Evolutionary conservation across 2,329 filamentous ascomycete species (phyloP).

Genomic region (Davidsoniella virescens): DNA sequence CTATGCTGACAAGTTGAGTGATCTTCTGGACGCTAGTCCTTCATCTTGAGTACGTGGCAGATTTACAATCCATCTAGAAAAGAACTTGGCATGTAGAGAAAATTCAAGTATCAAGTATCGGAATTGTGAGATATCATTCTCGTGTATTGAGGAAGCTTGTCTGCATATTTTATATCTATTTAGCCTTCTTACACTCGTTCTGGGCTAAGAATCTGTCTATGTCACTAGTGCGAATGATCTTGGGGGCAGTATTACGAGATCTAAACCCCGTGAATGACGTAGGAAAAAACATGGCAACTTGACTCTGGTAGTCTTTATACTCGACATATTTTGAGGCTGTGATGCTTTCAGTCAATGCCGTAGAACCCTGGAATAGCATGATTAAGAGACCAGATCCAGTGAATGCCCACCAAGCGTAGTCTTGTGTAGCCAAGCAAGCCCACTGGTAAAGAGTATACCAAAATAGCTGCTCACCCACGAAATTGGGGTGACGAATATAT

Average conservation of each 20-base stretch:
- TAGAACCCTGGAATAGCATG: constrained; percentile 76
- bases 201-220: constrained; percentile 23
- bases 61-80: neutral
- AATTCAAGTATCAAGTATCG: constrained; percentile 10
- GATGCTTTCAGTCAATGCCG: constrained; percentile 71
- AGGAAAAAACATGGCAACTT: constrained; percentile 74
- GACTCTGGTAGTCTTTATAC: constrained; percentile 67
- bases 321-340: constrained; percentile 73
- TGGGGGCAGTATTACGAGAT: constrained; percentile 20
- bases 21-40: constrained; percentile 33
- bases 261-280: constrained; percentile 29
- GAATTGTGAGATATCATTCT: neutral
- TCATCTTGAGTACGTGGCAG: neutral
- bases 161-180: constrained; percentile 14
- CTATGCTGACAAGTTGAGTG: constrained; percentile 72
- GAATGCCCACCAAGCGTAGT: constrained; percentile 62
- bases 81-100: constrained; percentile 2
- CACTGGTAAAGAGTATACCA: constrained; percentile 85
- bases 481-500: constrained; percentile 86
- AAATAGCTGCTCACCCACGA: constrained; percentile 76
- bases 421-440: constrained; percentile 59
- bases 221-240: constrained; percentile 35
- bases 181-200: constrained; percentile 11
- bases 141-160: no score
- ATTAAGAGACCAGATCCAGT: constrained; percentile 54